These are phyloP conservation scores for Chalciporus chontae DNA, from an alignment of 768 basidiomycete species.

Conservation along the genomic window DNA sequence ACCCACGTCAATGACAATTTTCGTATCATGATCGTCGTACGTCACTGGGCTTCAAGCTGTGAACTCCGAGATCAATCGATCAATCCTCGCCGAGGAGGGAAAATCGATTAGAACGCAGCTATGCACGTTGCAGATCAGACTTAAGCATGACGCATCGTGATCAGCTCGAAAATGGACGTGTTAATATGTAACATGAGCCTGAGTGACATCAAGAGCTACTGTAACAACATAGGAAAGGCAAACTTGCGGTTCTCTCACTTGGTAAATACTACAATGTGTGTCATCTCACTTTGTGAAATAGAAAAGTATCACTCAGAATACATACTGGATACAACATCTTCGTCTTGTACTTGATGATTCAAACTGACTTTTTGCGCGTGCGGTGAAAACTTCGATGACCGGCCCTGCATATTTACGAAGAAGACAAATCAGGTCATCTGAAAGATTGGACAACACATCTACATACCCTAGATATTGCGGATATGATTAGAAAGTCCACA, in stretches of 20 bases:
- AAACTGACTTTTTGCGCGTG: slow-evolving; percentile 94
- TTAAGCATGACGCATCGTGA: too few species aligned
- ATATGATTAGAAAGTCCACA: not conserved
- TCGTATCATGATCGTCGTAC: too few species aligned
- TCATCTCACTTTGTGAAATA: not conserved
- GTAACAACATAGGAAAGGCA: not conserved
- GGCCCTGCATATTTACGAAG: slow-evolving; percentile 51
- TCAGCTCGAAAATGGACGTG: too few species aligned
- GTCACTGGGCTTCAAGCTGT: too few species aligned
- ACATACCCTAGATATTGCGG: slow-evolving; percentile 25
- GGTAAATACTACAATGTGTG: slow-evolving; percentile 25
- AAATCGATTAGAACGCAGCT: too few species aligned
- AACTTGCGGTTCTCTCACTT: slow-evolving; percentile 14
- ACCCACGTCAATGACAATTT: too few species aligned
- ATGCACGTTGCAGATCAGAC: too few species aligned
- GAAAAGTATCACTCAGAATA: slow-evolving; percentile 11
- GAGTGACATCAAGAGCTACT: too few species aligned
- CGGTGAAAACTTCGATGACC: slow-evolving; percentile 90
- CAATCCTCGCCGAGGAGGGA: too few species aligned
- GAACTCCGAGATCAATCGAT: too few species aligned
- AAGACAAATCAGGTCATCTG: not conserved
- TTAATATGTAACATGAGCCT: too few species aligned
- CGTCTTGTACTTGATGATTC: slow-evolving; percentile 78
- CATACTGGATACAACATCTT: slow-evolving; percentile 87
- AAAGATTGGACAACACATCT: not conserved